Evolutionary conservation across 257 asterid species (phyloP).

Genomic region (Agastache rugosa): DNA sequence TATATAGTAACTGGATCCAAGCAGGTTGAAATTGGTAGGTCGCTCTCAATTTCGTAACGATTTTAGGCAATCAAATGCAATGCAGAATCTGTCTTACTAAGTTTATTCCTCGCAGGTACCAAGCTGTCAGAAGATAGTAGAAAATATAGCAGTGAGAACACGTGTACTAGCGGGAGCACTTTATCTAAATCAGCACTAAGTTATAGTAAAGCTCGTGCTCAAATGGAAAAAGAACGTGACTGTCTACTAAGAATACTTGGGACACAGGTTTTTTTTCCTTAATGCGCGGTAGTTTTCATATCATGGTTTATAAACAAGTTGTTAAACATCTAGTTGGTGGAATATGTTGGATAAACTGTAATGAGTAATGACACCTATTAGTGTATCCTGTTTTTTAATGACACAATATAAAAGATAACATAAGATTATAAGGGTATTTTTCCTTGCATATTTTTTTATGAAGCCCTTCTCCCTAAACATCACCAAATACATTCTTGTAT

Average conservation of each 20-base stretch:
- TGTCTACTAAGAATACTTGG: slow-evolving; percentile 51
- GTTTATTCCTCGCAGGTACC: slow-evolving; percentile 46
- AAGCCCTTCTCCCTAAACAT: not conserved
- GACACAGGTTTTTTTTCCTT: slow-evolving; percentile 46
- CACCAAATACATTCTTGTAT: too few relatives aligned
- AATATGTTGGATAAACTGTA: slow-evolving; percentile 17
- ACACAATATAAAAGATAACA: not conserved
- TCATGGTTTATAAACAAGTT: not conserved
- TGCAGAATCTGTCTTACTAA: not conserved
- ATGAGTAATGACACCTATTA: not conserved
- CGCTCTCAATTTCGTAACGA: slow-evolving; percentile 13
- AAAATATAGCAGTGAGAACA: slow-evolving; percentile 58
- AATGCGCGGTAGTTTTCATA: not conserved
- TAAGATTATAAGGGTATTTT: not conserved
- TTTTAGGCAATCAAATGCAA: not conserved
- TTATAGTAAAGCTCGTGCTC: slow-evolving; percentile 51
- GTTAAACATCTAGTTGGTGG: not conserved
- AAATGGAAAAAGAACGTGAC: slow-evolving; percentile 53
- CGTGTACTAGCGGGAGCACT: slow-evolving; percentile 51
- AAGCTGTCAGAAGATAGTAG: slow-evolving; percentile 59
- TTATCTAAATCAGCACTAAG: slow-evolving; percentile 53
- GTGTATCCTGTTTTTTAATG: not conserved
- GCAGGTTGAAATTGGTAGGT: slow-evolving; percentile 76
- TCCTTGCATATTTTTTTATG: not conserved
- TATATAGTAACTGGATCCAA: slow-evolving; percentile 68